A percentile compares a stretch with the other conserved stretches of the same genome.
Conservation (phyloP, 257 asterid genomes). For the Scutellaria minor region DNA sequence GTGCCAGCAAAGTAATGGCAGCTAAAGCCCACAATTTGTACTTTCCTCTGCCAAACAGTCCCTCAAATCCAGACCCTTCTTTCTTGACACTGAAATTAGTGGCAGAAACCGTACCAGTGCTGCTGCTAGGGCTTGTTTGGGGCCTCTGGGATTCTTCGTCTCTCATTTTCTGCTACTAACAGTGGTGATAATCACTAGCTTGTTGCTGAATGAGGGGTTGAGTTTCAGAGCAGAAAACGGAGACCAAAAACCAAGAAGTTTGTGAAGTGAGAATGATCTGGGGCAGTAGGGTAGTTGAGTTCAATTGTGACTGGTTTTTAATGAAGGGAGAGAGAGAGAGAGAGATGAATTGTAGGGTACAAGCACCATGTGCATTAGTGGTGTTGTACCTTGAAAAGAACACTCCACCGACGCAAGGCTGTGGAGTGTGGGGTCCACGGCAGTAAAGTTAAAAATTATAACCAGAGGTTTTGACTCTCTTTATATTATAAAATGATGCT, state of each 20-base stretch:
- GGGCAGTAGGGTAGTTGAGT: slow-evolving; percentile 2
- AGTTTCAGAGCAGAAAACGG: background rate
- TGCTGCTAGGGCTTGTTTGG: slow-evolving; percentile 40
- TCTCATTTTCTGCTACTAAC: slow-evolving; percentile 51
- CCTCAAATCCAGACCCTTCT: slow-evolving; percentile 55
- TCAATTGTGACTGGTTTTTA: slow-evolving; percentile 8
- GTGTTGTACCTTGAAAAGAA: slow-evolving; percentile 31
- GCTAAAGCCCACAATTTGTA: slow-evolving; percentile 90
- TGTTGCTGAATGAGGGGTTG: background rate
- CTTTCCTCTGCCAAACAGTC: slow-evolving; percentile 72
- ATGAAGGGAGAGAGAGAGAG: slow-evolving; percentile 20
- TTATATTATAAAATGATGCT: background rate
- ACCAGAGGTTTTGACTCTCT: slow-evolving; percentile 30
- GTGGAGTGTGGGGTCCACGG: slow-evolving; percentile 35
- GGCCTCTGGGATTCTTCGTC: slow-evolving; percentile 68
- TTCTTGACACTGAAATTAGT: slow-evolving; percentile 48
- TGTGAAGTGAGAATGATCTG: slow-evolving; percentile 17
- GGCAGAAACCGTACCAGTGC: slow-evolving; percentile 35
- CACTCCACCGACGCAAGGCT: slow-evolving; percentile 38
- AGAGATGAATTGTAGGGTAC: slow-evolving; percentile 28
- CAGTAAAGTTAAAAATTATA: slow-evolving; percentile 22
- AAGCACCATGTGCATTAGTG: slow-evolving; percentile 16
- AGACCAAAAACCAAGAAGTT: background rate
- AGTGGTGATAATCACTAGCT: background rate
- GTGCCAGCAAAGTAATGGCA: slow-evolving; percentile 76